Evolutionary conservation across 495 filamentous ascomycete species (phyloP).

Genomic region (Podospora anserina): DNA sequence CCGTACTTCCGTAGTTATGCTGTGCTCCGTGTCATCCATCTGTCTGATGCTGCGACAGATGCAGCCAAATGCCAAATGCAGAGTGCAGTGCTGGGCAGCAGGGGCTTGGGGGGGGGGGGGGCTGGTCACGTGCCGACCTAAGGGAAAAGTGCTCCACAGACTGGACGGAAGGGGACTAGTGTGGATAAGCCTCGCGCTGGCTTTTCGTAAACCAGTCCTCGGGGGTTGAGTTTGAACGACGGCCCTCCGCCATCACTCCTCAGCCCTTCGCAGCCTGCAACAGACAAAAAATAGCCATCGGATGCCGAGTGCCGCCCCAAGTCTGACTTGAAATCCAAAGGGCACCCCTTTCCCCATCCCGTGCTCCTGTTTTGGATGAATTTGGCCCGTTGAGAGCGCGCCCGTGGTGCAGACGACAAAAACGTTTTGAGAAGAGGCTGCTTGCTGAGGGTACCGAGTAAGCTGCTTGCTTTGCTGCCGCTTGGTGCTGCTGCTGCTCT

Average conservation of each 20-base stretch:
- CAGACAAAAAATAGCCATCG: conserved; percentile 20
- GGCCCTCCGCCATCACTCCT: conserved; percentile 19
- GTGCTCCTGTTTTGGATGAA: conserved; percentile 28
- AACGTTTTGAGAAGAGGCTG: background rate
- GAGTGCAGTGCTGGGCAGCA: background rate
- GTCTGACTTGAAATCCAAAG: conserved; percentile 9
- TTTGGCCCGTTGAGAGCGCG: conserved; percentile 13
- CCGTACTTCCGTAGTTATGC: too few species aligned
- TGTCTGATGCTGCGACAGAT: background rate
- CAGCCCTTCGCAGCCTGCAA: conserved; percentile 17
- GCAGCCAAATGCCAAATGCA: background rate
- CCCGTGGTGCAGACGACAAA: conserved; percentile 22
- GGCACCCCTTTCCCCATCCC: conserved; percentile 14
- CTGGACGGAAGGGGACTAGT: conserved; percentile 18
- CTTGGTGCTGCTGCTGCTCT: conserved; percentile 15
- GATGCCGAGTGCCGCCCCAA: conserved; percentile 17
- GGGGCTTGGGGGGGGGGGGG: background rate
- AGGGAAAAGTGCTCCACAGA: background rate
- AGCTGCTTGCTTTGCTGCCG: conserved; percentile 8
- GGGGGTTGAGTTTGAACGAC: conserved; percentile 9
- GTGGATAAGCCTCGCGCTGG: conserved; percentile 25
- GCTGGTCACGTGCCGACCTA: conserved; percentile 4
- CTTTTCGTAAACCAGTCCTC: conserved; percentile 31
- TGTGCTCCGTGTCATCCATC: background rate
- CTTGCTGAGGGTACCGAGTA: background rate